Evolutionary conservation across 305 asterid genomes (phyloP).

Genomic region (Coffea humblotiana): DNA sequence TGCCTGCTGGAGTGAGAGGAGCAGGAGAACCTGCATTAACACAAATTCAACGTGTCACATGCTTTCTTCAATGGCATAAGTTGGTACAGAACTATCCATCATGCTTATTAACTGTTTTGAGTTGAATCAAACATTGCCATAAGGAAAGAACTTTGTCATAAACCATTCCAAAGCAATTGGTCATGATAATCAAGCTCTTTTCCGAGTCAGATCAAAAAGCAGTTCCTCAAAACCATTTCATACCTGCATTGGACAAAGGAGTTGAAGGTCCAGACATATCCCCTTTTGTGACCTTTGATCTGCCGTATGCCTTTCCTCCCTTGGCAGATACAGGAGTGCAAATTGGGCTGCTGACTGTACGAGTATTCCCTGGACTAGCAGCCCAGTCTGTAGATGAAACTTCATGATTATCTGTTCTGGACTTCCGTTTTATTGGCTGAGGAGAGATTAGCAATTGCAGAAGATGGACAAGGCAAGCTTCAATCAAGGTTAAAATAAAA

Average conservation of each 20-base stretch:
- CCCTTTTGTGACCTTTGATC: constrained; percentile 64
- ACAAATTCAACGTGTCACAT: constrained; percentile 10
- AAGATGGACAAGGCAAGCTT: neutral
- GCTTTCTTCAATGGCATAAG: neutral
- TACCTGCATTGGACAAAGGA: constrained; percentile 62
- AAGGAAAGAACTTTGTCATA: neutral
- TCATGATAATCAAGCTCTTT: constrained; percentile 17
- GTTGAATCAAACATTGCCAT: neutral
- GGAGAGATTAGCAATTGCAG: constrained; percentile 19
- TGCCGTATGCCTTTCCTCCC: constrained; percentile 61
- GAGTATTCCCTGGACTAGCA: constrained; percentile 51
- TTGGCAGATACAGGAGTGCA: constrained; percentile 73
- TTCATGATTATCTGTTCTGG: constrained; percentile 43
- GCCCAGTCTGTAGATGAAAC: constrained; percentile 50
- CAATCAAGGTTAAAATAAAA: neutral
- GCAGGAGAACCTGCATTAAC: constrained; percentile 69
- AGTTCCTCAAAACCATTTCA: constrained; percentile 24
- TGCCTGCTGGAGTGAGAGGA: constrained; percentile 83
- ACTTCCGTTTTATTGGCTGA: constrained; percentile 77
- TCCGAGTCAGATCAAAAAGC: neutral
- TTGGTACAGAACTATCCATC: neutral
- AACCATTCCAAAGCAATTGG: neutral
- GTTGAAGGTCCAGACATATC: constrained; percentile 59
- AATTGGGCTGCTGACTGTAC: constrained; percentile 50
- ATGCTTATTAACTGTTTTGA: neutral